These are phyloP conservation scores for Carpinus viminea DNA, from an alignment of 306 rosid genomes.

Conservation along the genomic window DNA sequence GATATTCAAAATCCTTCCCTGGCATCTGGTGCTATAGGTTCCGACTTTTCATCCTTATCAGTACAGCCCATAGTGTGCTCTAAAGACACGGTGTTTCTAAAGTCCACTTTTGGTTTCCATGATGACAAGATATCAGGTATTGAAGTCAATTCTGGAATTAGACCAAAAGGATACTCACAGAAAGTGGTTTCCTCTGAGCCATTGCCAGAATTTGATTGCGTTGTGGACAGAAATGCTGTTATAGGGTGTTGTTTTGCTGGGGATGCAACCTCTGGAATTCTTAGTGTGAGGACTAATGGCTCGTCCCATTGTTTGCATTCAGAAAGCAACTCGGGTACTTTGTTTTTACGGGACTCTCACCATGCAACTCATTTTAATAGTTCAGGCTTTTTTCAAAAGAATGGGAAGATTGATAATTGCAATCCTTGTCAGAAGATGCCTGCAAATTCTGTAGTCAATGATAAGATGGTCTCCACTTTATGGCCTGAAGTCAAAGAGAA, in stretches of 20 bases:
- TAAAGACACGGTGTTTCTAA: conserved; percentile 33
- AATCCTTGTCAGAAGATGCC: conserved; percentile 21
- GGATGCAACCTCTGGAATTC: conserved; percentile 32
- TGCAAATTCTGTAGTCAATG: conserved; percentile 30
- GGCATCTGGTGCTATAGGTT: conserved; percentile 26
- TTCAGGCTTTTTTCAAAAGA: conserved; percentile 10
- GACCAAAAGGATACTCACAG: conserved; percentile 19
- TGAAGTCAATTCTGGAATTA: conserved; percentile 28
- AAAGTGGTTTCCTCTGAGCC: conserved; percentile 29
- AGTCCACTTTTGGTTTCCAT: conserved; percentile 27
- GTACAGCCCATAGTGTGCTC: background rate
- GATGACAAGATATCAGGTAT: conserved; percentile 31
- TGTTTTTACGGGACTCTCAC: background rate
- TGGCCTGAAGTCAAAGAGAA: conserved; percentile 26
- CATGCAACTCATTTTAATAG: conserved; percentile 4
- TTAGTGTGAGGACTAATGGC: conserved; percentile 32
- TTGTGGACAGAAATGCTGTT: conserved; percentile 30
- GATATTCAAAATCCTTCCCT: conserved; percentile 24
- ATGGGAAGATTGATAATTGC: conserved; percentile 37
- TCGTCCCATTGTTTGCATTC: conserved; percentile 15
- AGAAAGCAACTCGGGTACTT: background rate
- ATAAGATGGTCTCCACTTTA: conserved; percentile 19
- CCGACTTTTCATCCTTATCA: conserved; percentile 14
- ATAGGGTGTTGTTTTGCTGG: conserved; percentile 20
- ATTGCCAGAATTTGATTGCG: conserved; percentile 21